Conservation (phyloP, 2,329 filamentous ascomycete species). For the Beauveria rudraprayagi region DNA sequence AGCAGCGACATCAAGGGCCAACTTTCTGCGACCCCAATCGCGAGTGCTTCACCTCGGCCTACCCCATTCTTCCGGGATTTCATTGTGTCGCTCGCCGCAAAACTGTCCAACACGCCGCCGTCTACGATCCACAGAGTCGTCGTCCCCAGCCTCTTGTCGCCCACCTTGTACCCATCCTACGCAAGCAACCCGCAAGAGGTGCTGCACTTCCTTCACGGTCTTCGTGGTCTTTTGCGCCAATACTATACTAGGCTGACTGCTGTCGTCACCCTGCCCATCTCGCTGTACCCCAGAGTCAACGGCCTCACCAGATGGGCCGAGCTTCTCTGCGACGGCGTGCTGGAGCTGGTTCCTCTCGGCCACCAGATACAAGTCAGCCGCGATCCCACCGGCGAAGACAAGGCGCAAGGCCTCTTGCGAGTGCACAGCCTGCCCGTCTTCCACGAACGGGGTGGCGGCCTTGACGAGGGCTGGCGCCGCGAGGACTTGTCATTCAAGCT, state of each 20-base stretch:
- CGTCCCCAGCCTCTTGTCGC: conserved; percentile 78
- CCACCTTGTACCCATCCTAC: conserved; percentile 68
- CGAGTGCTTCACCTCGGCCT: conserved; percentile 22
- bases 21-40: conserved; percentile 42
- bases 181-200: conserved; percentile 63
- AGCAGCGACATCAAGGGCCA: conserved; percentile 40
- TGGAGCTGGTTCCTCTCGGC: conserved; percentile 70
- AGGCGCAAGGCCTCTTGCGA: conserved; percentile 76
- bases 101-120: conserved; percentile 48
- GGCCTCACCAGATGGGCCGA: conserved; percentile 83
- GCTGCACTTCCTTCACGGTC: conserved; percentile 70
- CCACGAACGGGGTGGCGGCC: conserved; percentile 80
- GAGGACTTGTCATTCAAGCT: conserved; percentile 89
- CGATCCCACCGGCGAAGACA: conserved; percentile 52
- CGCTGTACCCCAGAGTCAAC: conserved; percentile 66
- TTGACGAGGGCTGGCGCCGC: conserved; percentile 57
- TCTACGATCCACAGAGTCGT: conserved; percentile 69
- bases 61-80: conserved; percentile 49
- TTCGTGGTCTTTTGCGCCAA: conserved; percentile 66
- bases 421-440: conserved; percentile 77
- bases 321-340: conserved; percentile 71
- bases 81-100: conserved; percentile 48
- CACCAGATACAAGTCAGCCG: conserved; percentile 46
- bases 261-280: conserved; percentile 69
- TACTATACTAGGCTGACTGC: conserved; percentile 59